These are phyloP conservation scores for Jatropha multifida DNA, from an alignment of 441 rosid species.

Conservation along the genomic window DNA sequence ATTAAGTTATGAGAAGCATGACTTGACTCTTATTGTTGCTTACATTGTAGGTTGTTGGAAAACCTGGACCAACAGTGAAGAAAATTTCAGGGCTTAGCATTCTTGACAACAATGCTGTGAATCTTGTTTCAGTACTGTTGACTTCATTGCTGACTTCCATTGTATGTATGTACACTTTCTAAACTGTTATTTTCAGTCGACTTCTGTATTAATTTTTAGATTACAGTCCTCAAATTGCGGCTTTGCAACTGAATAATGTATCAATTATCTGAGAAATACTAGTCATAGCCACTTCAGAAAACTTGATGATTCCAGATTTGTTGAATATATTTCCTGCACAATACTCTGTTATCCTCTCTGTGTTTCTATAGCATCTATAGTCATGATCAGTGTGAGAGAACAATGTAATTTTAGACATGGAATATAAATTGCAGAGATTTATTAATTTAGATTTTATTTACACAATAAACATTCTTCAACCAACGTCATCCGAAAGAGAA, in stretches of 20 bases:
- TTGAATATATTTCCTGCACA: too few relatives aligned
- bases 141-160: slow-evolving; percentile 66
- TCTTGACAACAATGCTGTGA: slow-evolving; percentile 91
- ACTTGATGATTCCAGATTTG: background rate
- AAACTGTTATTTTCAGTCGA: slow-evolving; percentile 19
- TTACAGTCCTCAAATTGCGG: background rate
- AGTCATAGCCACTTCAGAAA: background rate
- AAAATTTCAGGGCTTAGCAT: slow-evolving; percentile 74
- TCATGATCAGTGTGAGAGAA: too few relatives aligned
- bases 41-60: slow-evolving; percentile 74
- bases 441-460: background rate
- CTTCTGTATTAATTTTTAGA: background rate
- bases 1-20: background rate
- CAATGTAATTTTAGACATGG: too few relatives aligned
- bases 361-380: too few relatives aligned
- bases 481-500: too few relatives aligned
- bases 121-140: slow-evolving; percentile 65
- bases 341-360: too few relatives aligned
- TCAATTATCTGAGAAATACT: background rate
- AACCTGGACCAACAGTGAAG: slow-evolving; percentile 88
- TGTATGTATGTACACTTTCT: slow-evolving; percentile 59
- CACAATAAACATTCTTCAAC: background rate
- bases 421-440: background rate
- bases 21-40: background rate
- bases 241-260: slow-evolving; percentile 8